phyloP scores from a whole-genome alignment of 345 rosid genomes.

The Bruguiera gymnorhiza region DNA sequence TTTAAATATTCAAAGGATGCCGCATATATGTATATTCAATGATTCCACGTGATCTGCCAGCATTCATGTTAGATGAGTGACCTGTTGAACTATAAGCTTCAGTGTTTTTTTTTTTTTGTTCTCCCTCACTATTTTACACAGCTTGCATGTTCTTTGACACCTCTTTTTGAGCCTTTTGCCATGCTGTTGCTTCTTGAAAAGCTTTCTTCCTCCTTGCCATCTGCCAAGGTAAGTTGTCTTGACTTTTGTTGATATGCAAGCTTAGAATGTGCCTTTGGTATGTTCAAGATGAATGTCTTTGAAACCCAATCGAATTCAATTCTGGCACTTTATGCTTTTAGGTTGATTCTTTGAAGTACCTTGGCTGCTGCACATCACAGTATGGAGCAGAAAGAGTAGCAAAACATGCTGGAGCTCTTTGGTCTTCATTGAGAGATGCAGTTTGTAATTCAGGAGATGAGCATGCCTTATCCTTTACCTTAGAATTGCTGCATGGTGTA shows the following conservation, averaged over 20 bases:
- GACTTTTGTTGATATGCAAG: conserved; percentile 5
- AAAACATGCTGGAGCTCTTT: conserved; percentile 59
- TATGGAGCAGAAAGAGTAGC: conserved; percentile 66
- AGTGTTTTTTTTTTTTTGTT: background rate
- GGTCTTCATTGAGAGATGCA: conserved; percentile 67
- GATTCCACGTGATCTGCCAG: background rate
- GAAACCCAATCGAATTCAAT: background rate
- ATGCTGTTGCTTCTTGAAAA: conserved; percentile 87
- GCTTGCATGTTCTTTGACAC: conserved; percentile 76
- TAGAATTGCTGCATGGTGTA: conserved; percentile 45
- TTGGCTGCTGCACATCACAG: conserved; percentile 49
- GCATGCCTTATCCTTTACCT: conserved; percentile 32
- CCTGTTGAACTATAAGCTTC: background rate
- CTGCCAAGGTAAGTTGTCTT: conserved; percentile 65
- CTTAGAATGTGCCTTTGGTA: background rate
- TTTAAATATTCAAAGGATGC: background rate
- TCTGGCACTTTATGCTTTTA: conserved; percentile 23
- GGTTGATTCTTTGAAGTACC: conserved; percentile 90
- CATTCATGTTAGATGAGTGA: conserved; percentile 4
- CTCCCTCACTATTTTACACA: conserved; percentile 16
- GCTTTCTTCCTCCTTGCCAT: conserved; percentile 77
- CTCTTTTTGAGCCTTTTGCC: conserved; percentile 84
- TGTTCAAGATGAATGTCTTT: too few species aligned
- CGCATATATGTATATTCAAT: background rate
- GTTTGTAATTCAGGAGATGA: conserved; percentile 48